Percentiles rank a stretch among this genome's conserved stretches.
Evolutionary conservation across 352 stramenopile species (phyloP).

Genomic region (Aphanomyces stellatus): DNA sequence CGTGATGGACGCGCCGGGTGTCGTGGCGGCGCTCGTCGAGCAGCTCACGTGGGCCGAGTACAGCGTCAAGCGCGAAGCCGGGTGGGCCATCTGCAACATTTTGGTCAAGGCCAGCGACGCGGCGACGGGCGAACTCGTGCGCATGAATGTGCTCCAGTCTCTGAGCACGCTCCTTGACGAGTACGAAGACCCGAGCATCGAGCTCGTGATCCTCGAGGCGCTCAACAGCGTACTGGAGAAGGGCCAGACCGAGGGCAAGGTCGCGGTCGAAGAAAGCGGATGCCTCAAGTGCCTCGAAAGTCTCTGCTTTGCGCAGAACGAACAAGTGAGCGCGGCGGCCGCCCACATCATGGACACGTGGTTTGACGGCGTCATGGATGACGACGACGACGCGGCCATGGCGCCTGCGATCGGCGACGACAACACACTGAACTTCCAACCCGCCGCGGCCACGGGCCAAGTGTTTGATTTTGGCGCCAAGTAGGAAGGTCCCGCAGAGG

Average conservation of each 20-base stretch:
- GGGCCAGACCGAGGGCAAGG: conserved; percentile 42
- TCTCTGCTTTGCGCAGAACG: conserved; percentile 73
- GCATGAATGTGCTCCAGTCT: conserved; percentile 61
- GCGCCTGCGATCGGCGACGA: conserved; percentile 38
- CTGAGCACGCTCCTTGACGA: conserved; percentile 71
- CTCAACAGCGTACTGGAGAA: conserved; percentile 66
- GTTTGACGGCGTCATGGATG: conserved; percentile 47
- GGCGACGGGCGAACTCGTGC: conserved; percentile 55
- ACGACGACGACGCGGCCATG: conserved; percentile 33
- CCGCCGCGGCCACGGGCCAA: conserved; percentile 47
- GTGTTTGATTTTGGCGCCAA: no score
- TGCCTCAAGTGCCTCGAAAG: conserved; percentile 73
- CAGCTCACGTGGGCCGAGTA: conserved; percentile 85
- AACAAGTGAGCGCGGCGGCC: conserved; percentile 63
- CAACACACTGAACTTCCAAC: conserved; percentile 58
- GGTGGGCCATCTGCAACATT: conserved; percentile 82
- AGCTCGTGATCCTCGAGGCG: conserved; percentile 77
- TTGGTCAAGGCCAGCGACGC: conserved; percentile 56
- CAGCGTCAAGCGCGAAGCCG: conserved; percentile 73
- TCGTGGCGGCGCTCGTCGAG: conserved; percentile 57
- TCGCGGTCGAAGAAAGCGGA: conserved; percentile 70
- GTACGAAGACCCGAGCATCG: conserved; percentile 77
- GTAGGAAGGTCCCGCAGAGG: no score
- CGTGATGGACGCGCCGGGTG: conserved; percentile 60
- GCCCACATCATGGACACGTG: conserved; percentile 75